Conservation (phyloP, 2,329 filamentous ascomycete species). For the Simplicillium aogashimaense region DNA sequence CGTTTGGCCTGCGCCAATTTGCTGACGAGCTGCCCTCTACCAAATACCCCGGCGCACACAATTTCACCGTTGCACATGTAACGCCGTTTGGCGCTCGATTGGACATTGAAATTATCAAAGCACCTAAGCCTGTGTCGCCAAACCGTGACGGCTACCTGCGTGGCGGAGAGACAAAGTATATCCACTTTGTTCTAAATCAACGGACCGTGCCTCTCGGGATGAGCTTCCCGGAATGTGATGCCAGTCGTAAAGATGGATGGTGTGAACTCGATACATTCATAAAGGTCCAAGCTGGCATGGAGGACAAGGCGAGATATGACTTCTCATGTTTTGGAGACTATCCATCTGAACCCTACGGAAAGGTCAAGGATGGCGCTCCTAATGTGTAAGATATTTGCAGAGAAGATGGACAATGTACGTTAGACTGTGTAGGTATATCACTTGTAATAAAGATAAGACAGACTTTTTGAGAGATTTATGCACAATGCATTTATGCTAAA, state of each 20-base stretch:
- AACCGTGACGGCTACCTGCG: conserved; percentile 42
- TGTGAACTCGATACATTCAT: conserved; percentile 64
- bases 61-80: conserved; percentile 56
- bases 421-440: not conserved
- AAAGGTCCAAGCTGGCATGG: conserved; percentile 47
- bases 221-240: conserved; percentile 56
- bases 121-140: conserved; percentile 51
- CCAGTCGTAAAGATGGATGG: conserved; percentile 59
- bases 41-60: conserved; percentile 44
- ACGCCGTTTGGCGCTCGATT: conserved; percentile 64
- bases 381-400: conserved; percentile 1
- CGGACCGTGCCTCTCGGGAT: conserved; percentile 58
- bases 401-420: not conserved
- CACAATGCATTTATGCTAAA: not conserved
- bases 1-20: conserved; percentile 66
- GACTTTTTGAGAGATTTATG: no score
- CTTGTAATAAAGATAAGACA: not conserved
- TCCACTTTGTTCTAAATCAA: conserved; percentile 68
- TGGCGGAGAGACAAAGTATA: conserved; percentile 52
- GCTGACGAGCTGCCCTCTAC: conserved; percentile 44
- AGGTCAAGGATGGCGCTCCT: conserved; percentile 28
- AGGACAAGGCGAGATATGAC: conserved; percentile 49
- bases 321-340: conserved; percentile 55
- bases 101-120: conserved; percentile 63
- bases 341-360: conserved; percentile 22